Evolutionary conservation across 306 rosid genomes (phyloP).

Genomic region (Comarum palustre): DNA sequence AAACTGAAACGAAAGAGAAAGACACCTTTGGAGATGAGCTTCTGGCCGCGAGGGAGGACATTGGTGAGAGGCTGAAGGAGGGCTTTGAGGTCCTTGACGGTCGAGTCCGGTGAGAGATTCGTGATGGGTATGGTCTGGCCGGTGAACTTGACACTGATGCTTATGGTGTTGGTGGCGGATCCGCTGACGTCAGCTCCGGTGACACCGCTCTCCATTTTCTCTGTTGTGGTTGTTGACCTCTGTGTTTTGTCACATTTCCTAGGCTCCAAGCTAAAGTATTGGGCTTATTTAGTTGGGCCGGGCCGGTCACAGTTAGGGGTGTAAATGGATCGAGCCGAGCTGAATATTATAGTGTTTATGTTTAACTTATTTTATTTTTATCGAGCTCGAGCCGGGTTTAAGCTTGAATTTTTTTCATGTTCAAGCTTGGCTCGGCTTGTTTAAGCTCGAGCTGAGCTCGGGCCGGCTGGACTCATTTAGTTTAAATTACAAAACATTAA

Average conservation of each 20-base stretch:
- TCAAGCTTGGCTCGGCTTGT: no score
- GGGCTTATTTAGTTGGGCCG: no score
- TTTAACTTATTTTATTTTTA: no score
- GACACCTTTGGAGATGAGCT: conserved; percentile 85
- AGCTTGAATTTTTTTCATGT: no score
- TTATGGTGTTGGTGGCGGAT: conserved; percentile 17
- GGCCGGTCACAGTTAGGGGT: no score
- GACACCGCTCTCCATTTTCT: conserved; percentile 38
- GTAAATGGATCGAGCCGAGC: no score
- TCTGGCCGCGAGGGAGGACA: conserved; percentile 89
- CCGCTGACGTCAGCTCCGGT: conserved; percentile 14
- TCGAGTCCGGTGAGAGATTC: conserved; percentile 49
- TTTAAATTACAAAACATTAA: no score
- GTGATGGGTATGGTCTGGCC: conserved; percentile 52
- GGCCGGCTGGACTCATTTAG: no score
- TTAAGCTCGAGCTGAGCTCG: no score
- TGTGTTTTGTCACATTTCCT: neutral
- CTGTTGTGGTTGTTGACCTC: neutral
- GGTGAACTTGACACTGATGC: conserved; percentile 63
- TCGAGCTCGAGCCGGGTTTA: no score
- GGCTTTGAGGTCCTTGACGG: conserved; percentile 69
- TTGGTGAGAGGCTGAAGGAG: conserved; percentile 75
- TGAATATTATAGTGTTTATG: no score
- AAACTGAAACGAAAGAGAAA: neutral
- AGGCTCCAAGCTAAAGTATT: no score